Base-by-base conservation (phyloP, 805 yeast genomes). In the Millerozyma miso region DNA sequence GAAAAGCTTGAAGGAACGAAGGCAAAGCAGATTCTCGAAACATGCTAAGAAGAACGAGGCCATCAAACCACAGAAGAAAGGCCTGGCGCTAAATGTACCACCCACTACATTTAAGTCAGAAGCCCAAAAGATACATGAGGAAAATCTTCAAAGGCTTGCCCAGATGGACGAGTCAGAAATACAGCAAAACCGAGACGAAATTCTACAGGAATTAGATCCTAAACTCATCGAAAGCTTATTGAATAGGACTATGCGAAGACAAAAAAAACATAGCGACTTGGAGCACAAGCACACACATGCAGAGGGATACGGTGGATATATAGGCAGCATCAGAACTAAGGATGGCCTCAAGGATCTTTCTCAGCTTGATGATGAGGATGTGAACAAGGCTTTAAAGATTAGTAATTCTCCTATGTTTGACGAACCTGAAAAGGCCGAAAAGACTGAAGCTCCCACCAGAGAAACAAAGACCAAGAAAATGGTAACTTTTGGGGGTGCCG, bases 111-210 rank as follows among this genome's bases (percentile, higher is more conserved):
- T 33, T 6, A 37, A n/a, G 18, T 23, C 83, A 0, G 95, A 86
- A 51, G 78, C 84, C 0, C 90, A 85, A 49, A 74, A 78, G 55
- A 87, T 89, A 17, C 91, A 88, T 58, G 58, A 76, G 43, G 96
- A 89, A 55, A 90, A 88, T 59, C 60, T 85, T 47, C 77, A 80
- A 32, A 69, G 73, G 33, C 58, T 90, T 42, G 66, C 79, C 31
- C 59, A 63, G 12, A 83, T 89, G 90, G 67, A 83, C 2, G 73
- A 70, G 1, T 83, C 77, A 14, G 88, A 89, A 54, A 74, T 87
- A 31, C 67, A 73, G 29, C 62, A 68, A 37, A 91, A 87, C 50
- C 73, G 79, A 48, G 76, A 77, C 48, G 95, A 88, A 52, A 62
- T 90, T 31, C 49, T 87, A 40, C 72, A 71, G n/a, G 69, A 74